These are phyloP conservation scores for Senna tora DNA, from an alignment of 306 rosid species.

Conservation along the genomic window DNA sequence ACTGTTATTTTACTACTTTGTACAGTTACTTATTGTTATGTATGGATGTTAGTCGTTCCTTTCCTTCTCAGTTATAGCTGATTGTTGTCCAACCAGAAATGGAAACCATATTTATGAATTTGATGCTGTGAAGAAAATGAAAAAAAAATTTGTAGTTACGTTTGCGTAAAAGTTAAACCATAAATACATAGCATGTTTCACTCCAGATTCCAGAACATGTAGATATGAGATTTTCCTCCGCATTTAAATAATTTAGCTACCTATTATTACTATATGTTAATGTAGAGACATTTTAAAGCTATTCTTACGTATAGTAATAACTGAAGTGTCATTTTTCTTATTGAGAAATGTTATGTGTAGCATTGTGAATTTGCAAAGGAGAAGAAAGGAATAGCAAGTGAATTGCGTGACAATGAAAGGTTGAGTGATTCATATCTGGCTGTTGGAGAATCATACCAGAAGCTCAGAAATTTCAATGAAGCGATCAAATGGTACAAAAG, in stretches of 20 bases:
- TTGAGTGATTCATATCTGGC: slow-evolving; percentile 69
- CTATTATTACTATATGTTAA: slow-evolving; percentile 19
- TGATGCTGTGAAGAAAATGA: background rate
- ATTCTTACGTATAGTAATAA: slow-evolving; percentile 30
- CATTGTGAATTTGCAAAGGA: slow-evolving; percentile 71
- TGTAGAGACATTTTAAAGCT: slow-evolving; percentile 33
- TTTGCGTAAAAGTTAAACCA: slow-evolving; percentile 31
- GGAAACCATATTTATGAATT: slow-evolving; percentile 27
- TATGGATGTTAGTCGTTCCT: background rate
- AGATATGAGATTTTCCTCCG: slow-evolving; percentile 9
- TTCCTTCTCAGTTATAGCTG: background rate
- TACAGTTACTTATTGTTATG: background rate
- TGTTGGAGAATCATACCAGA: slow-evolving; percentile 83
- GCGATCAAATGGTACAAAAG: slow-evolving; percentile 79
- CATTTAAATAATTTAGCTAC: slow-evolving; percentile 12
- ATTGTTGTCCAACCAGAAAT: background rate
- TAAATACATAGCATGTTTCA: slow-evolving; percentile 24
- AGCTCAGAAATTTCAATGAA: slow-evolving; percentile 71
- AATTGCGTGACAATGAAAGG: slow-evolving; percentile 77
- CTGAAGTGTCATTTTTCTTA: slow-evolving; percentile 33
- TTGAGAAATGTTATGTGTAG: slow-evolving; percentile 52
- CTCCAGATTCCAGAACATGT: slow-evolving; percentile 4
- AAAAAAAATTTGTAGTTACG: background rate
- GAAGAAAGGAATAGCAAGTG: slow-evolving; percentile 70
- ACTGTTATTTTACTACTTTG: background rate